Conservation (phyloP, 768 basidiomycete species). For the Sistotremastrum niveocremeum region DNA sequence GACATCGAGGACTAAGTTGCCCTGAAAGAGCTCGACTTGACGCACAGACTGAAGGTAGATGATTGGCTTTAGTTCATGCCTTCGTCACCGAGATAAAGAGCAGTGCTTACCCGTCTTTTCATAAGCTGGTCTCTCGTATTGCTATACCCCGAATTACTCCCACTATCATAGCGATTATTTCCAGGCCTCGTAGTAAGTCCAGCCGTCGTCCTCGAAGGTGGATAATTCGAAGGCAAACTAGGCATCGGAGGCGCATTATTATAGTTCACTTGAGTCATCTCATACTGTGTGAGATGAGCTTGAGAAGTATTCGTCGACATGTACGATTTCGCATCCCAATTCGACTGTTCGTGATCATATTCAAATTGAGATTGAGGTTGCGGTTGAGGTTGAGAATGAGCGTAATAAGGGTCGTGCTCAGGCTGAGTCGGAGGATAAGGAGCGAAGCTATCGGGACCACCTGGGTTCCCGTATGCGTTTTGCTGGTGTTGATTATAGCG, state of each 20-base stretch:
- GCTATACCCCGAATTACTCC: slow-evolving; percentile 45
- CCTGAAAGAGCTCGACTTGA: slow-evolving; percentile 67
- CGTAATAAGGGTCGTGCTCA: too few species aligned
- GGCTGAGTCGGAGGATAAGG: too few species aligned
- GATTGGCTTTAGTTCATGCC: neutral
- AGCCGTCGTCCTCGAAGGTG: slow-evolving; percentile 22
- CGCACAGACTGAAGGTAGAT: slow-evolving; percentile 33
- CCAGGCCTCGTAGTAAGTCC: slow-evolving; percentile 29
- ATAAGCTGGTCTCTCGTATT: slow-evolving; percentile 66
- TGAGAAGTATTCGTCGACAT: slow-evolving; percentile 53
- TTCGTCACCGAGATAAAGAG: neutral
- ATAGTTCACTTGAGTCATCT: slow-evolving; percentile 35
- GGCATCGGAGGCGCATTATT: slow-evolving; percentile 39
- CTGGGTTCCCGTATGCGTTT: too few species aligned
- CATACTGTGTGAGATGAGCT: slow-evolving; percentile 51
- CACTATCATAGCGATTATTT: slow-evolving; percentile 26
- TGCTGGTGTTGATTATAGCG: too few species aligned
- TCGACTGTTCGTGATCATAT: slow-evolving; percentile 12
- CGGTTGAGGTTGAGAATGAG: too few species aligned
- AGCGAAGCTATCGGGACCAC: too few species aligned
- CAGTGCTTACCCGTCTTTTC: slow-evolving; percentile 39
- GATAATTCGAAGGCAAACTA: slow-evolving; percentile 42
- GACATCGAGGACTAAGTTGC: slow-evolving; percentile 77
- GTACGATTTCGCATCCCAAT: slow-evolving; percentile 37
- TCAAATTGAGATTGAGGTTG: too few species aligned